phyloP scores from a whole-genome alignment of 148 eudicot genomes.

The Rhododendron henanense region DNA sequence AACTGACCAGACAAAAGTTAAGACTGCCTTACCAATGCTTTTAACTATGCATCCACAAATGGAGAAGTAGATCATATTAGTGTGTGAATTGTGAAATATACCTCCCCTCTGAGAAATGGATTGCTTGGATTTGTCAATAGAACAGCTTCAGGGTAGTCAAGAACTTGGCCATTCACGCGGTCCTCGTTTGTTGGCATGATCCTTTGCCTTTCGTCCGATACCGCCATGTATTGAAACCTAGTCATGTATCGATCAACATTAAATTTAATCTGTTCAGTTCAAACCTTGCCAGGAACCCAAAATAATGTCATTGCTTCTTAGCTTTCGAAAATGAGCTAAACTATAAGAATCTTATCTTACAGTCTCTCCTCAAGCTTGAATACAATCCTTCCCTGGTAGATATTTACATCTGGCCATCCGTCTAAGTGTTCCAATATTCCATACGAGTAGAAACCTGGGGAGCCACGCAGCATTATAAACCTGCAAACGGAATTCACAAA shows the following conservation, averaged over 20 bases:
- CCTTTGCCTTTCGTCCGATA: slow-evolving; percentile 64
- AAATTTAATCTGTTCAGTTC: not conserved
- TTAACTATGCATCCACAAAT: not conserved
- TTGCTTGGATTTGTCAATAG: slow-evolving; percentile 42
- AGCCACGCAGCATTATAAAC: slow-evolving; percentile 56
- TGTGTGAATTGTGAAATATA: slow-evolving; percentile 3
- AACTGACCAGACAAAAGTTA: not conserved
- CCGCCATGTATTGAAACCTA: slow-evolving; percentile 67
- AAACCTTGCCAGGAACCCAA: not conserved
- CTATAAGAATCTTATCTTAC: slow-evolving; percentile 21
- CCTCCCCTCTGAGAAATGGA: slow-evolving; percentile 43
- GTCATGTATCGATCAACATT: not conserved
- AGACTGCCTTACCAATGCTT: not conserved
- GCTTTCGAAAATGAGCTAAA: not conserved
- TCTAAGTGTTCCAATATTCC: slow-evolving; percentile 43
- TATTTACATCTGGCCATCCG: slow-evolving; percentile 33
- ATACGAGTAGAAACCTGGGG: slow-evolving; percentile 66
- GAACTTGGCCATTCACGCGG: slow-evolving; percentile 32
- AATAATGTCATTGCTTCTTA: not conserved
- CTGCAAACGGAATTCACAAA: slow-evolving; percentile 21
- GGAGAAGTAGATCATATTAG: not conserved
- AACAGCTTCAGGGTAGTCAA: slow-evolving; percentile 67
- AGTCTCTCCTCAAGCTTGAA: slow-evolving; percentile 46
- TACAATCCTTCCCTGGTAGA: slow-evolving; percentile 53
- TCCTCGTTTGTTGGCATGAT: slow-evolving; percentile 58